A percentile compares a stretch with the other conserved stretches of the same genome.
Evolutionary conservation across 257 asterid genomes (phyloP).

Genomic region (Lycium ferocissimum): DNA sequence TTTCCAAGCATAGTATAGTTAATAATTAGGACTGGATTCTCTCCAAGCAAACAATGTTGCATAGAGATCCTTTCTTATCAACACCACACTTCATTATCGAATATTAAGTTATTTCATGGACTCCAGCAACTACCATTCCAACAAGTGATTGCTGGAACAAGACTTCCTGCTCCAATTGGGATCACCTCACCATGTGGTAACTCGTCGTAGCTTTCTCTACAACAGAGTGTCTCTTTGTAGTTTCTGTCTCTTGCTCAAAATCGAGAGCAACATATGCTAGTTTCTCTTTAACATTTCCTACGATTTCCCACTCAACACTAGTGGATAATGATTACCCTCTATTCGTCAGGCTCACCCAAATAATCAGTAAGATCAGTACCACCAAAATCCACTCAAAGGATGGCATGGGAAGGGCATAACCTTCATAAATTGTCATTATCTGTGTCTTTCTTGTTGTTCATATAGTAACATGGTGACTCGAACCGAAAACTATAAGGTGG

Average conservation of each 20-base stretch:
- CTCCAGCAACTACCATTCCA: background rate
- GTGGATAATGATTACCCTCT: background rate
- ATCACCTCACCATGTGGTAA: background rate
- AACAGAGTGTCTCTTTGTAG: background rate
- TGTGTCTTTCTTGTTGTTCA: too few species aligned
- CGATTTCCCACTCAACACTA: background rate
- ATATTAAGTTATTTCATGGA: background rate
- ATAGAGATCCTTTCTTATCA: background rate
- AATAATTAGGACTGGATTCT: background rate
- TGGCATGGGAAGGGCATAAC: background rate
- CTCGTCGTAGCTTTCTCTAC: background rate
- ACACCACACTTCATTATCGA: background rate
- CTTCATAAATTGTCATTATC: background rate
- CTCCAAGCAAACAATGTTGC: background rate
- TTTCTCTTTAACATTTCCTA: background rate
- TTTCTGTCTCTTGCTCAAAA: background rate
- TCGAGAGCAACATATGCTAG: background rate
- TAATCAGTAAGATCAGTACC: background rate
- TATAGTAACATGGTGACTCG: background rate
- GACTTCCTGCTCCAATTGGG: background rate
- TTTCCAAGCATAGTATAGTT: background rate
- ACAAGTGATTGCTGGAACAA: background rate
- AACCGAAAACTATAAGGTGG: background rate
- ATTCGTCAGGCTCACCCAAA: background rate
- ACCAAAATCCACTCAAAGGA: background rate